Base-by-base conservation (phyloP, 306 rosid genomes). In the Herpetospermum pedunculosum region DNA sequence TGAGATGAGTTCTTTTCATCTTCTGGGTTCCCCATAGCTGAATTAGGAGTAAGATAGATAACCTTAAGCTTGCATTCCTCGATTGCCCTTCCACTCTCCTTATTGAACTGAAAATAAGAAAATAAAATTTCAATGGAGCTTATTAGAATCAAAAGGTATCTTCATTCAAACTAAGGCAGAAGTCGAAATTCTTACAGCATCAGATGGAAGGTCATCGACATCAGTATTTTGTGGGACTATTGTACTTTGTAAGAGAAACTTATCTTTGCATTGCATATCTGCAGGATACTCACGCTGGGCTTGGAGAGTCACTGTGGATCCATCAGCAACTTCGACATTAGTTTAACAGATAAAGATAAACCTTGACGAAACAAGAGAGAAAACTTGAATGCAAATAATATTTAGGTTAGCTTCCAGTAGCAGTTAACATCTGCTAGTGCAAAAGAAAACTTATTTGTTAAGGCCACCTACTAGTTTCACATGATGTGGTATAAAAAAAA, bases 31-130 rank as follows among this genome's bases (percentile, higher is more conserved):
- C 82, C 92, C 65, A 77, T 78, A 43, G 82, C 79, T 28, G 89
- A 77, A 77, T 52, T 41, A 29, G 93, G 71, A 67, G 85, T 5
- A 60, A 85, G 11, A 80, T 84, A 94, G 43, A 86, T 18, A 75
- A 94, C 99, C 81, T 83, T 83, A 79, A 94, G 94, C 85, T 89
- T 94, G 90, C 88, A 78, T 77, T 94, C 99, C 84, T 94, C 97
- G 65, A 91, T 41, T 21, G 77, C 41, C 83, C 83, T 84, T 82
- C 96, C 99, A 75, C 82, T 82, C 2, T 91, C 99, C 87, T 94
- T 94, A 54, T 5, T 89, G 77, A 94, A 91, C 99, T 94, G 88
- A 50, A 80, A 72, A 62, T 30, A 76, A 79, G 69, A 69, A 32
- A 44, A 46, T 10, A 47, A 75, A 6, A 11, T 30, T 62, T 14